Conservation (phyloP, 2,329 filamentous ascomycete species). For the Chaetomium olivaceum region DNA sequence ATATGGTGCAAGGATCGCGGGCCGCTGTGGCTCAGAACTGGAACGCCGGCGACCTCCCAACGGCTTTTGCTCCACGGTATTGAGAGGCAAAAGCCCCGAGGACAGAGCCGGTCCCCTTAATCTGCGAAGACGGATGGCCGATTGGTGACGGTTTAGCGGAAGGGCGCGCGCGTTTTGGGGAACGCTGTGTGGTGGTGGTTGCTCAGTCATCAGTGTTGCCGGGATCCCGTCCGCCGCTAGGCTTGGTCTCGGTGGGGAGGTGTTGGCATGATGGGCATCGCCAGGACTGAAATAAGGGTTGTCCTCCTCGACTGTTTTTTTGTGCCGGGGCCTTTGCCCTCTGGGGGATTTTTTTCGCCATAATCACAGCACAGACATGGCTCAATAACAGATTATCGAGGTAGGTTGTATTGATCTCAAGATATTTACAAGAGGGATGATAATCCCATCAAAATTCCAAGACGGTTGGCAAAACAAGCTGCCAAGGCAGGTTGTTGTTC, state of each 20-base stretch:
- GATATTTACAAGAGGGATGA: background rate
- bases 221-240: background rate
- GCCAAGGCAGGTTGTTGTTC: background rate
- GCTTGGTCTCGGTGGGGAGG: background rate
- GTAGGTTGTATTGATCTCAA: background rate
- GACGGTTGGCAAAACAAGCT: background rate
- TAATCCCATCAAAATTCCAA: background rate
- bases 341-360: background rate
- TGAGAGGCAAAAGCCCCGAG: background rate
- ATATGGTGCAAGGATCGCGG: slow-evolving; percentile 13
- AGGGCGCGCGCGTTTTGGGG: slow-evolving; percentile 8
- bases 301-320: background rate
- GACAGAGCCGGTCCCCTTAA: slow-evolving; percentile 16
- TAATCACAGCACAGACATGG: background rate
- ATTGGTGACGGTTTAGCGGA: slow-evolving; percentile 23
- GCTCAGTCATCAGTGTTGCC: slow-evolving; percentile 4
- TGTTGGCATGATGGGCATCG: background rate
- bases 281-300: background rate
- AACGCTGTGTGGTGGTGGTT: background rate
- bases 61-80: background rate
- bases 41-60: slow-evolving; percentile 29
- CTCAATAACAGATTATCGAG: background rate
- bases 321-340: background rate
- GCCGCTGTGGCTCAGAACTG: slow-evolving; percentile 33
- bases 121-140: slow-evolving; percentile 30